Conservation (phyloP, 1,139 yeast species). For the Yamadazyma mexicana region DNA sequence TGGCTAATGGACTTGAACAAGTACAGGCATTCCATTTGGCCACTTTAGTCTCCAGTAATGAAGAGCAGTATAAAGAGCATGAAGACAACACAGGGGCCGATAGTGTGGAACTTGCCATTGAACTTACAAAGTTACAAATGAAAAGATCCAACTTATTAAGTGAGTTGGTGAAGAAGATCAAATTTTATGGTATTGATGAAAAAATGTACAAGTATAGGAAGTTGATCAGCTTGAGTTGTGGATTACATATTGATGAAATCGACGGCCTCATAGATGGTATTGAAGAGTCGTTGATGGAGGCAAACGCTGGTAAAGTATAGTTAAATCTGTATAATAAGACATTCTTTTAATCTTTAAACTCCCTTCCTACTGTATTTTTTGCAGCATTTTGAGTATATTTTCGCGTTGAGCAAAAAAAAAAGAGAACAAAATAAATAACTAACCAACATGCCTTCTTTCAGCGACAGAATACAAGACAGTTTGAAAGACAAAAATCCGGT, state of each 20-base stretch:
- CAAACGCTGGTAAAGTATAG: constrained; percentile 13
- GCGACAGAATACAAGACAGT: constrained; percentile 11
- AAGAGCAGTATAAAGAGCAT: constrained; percentile 5
- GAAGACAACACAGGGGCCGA: constrained; percentile 14
- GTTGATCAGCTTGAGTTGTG: constrained; percentile 81
- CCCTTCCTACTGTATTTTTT: not conserved
- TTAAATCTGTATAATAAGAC: constrained; percentile 2
- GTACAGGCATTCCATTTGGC: constrained; percentile 34
- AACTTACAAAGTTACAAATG: constrained; percentile 55
- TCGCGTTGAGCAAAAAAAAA: constrained; percentile 1
- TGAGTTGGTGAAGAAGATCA: constrained; percentile 36
- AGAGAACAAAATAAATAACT: not conserved
- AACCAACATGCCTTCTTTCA: constrained; percentile 12
- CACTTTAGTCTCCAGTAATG: constrained; percentile 29
- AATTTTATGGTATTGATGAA: constrained; percentile 38
- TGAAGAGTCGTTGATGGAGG: constrained; percentile 43
- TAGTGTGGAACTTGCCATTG: constrained; percentile 25
- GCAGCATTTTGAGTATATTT: not conserved
- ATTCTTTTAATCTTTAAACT: not conserved
- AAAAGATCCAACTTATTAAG: constrained; percentile 46
- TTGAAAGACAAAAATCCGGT: constrained; percentile 8
- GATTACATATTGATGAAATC: constrained; percentile 74
- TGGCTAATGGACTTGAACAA: constrained; percentile 27
- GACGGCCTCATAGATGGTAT: constrained; percentile 58
- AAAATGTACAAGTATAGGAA: constrained; percentile 82